These are phyloP conservation scores for Agrostemma githago DNA, from an alignment of 148 eudicot genomes.

Conservation along the genomic window DNA sequence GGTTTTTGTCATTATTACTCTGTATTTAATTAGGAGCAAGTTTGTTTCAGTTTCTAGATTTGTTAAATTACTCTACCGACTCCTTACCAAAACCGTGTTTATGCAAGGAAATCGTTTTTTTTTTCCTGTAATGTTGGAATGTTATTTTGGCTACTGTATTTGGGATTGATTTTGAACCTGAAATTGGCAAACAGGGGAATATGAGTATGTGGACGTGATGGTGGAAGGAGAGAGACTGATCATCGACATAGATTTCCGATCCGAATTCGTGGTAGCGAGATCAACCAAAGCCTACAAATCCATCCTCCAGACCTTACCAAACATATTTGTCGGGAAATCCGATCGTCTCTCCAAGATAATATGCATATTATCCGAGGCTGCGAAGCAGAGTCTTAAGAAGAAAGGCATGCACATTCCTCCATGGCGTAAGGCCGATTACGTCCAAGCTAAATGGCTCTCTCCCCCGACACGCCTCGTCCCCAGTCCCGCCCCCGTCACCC, in stretches of 20 bases:
- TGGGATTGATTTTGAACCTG: constrained; percentile 9
- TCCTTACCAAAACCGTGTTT: too few relatives aligned
- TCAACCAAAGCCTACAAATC: constrained; percentile 70
- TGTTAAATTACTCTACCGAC: too few relatives aligned
- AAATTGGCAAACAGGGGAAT: constrained; percentile 53
- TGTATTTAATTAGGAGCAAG: too few relatives aligned
- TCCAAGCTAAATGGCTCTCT: constrained; percentile 82
- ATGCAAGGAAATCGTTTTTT: too few relatives aligned
- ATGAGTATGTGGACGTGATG: constrained; percentile 77
- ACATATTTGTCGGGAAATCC: constrained; percentile 67
- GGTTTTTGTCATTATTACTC: too few relatives aligned
- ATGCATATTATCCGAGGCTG: constrained; percentile 61
- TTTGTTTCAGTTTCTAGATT: too few relatives aligned
- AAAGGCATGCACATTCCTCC: constrained; percentile 93
- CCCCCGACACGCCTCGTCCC: constrained; percentile 42
- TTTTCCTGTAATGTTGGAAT: neutral
- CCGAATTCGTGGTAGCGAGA: constrained; percentile 85
- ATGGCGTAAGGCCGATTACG: constrained; percentile 85
- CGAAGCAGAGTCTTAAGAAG: constrained; percentile 83
- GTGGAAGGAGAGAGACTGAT: constrained; percentile 61
- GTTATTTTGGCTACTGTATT: neutral
- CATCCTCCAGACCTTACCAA: constrained; percentile 62
- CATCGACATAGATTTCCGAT: constrained; percentile 78
- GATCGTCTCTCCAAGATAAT: constrained; percentile 67
- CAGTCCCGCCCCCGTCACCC: neutral